These are phyloP conservation scores for Cyclotella cryptica DNA, from an alignment of 108 stramenopile genomes.

Conservation along the genomic window DNA sequence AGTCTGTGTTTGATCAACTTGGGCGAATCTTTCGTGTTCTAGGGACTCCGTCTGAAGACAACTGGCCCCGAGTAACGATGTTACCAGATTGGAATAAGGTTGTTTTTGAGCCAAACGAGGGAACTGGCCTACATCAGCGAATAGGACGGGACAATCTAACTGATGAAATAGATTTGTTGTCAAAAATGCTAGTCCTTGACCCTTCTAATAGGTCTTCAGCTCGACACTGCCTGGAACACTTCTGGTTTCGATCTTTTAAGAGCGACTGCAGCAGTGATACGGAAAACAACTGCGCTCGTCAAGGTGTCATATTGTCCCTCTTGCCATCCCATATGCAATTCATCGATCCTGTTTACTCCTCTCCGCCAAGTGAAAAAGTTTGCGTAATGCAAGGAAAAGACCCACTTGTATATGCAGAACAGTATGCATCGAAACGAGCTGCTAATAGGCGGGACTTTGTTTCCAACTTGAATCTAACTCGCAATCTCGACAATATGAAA, in stretches of 20 bases:
- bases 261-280: background rate
- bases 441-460: conserved; percentile 22
- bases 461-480: background rate
- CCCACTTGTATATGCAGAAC: conserved; percentile 33
- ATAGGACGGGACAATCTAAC: conserved; percentile 45
- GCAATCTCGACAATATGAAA: background rate
- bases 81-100: conserved; percentile 77
- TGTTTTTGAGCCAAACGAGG: conserved; percentile 47
- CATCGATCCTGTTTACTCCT: conserved; percentile 29
- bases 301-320: conserved; percentile 25
- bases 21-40: conserved; percentile 60
- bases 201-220: conserved; percentile 64
- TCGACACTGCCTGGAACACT: conserved; percentile 50
- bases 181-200: conserved; percentile 59
- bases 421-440: conserved; percentile 34
- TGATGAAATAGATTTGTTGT: conserved; percentile 41
- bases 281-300: conserved; percentile 7
- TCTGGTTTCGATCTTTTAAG: conserved; percentile 28
- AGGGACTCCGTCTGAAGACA: conserved; percentile 71
- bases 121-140: conserved; percentile 31
- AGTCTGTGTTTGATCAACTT: conserved; percentile 77
- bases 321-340: conserved; percentile 27
- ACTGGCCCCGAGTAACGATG: conserved; percentile 59
- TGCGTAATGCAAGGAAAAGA: conserved; percentile 13
- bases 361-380: background rate